Percentiles rank a stretch among this genome's conserved stretches.
Evolutionary conservation across 1,139 yeast species (phyloP).

Genomic region (Candida dubliniensis): DNA sequence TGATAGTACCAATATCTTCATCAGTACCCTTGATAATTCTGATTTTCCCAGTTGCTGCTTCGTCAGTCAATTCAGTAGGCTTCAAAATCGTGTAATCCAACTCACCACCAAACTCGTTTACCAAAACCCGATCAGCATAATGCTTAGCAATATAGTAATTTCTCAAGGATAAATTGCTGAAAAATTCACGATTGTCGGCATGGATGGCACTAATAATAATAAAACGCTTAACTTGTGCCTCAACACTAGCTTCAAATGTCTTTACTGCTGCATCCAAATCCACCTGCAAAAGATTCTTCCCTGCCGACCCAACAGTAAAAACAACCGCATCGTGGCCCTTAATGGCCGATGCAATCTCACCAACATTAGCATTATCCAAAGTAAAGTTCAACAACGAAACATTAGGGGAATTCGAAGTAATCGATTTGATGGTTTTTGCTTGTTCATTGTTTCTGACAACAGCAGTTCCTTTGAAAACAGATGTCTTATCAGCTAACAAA

Average conservation of each 20-base stretch:
- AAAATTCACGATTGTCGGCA: conserved; percentile 49
- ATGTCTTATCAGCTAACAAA: conserved; percentile 22
- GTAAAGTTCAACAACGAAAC: conserved; percentile 40
- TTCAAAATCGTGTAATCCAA: conserved; percentile 54
- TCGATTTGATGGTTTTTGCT: conserved; percentile 28
- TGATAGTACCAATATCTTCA: conserved; percentile 19
- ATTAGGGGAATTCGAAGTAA: conserved; percentile 30
- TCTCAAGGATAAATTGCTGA: conserved; percentile 27
- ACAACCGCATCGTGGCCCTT: conserved; percentile 58
- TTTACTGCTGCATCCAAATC: conserved; percentile 66
- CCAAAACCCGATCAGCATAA: conserved; percentile 53
- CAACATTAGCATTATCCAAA: conserved; percentile 31
- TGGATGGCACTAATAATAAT: conserved; percentile 57
- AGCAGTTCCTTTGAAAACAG: conserved; percentile 43
- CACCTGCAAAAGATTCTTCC: conserved; percentile 51
- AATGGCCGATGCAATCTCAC: conserved; percentile 36
- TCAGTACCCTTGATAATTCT: conserved; percentile 15
- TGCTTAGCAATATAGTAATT: conserved; percentile 54
- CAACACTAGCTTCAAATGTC: conserved; percentile 54
- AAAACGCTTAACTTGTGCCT: conserved; percentile 47
- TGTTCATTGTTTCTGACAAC: conserved; percentile 52
- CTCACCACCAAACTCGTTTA: conserved; percentile 27
- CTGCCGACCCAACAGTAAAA: conserved; percentile 66
- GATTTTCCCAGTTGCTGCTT: conserved; percentile 39
- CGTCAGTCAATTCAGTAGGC: conserved; percentile 47